Evolutionary conservation across 257 asterid species (phyloP), one percentile per base, ranked within the genome.

Genomic region (Lantana camara): DNA sequence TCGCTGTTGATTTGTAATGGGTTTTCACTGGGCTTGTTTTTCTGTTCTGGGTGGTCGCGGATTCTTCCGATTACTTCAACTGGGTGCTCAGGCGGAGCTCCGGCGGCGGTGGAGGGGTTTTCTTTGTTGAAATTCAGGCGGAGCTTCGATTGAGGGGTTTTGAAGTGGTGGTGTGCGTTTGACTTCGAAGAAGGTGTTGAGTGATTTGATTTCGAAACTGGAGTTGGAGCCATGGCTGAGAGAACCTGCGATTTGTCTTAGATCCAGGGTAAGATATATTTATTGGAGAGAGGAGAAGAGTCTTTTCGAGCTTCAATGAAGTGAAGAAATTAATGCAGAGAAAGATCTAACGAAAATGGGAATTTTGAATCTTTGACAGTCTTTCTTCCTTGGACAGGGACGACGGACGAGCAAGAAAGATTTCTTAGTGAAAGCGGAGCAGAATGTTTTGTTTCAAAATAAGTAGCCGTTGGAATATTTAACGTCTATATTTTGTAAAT

Each of bases 41-140:
- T 88, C 16, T 59, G 81, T 13, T 90, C 99, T 0, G 96, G 89
- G 63, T 71, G 77, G 67, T 90, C 93, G 0, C 99, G 80, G 50
- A 94, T 86, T 50, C 99, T 60, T 0, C 96, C 96, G 1, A 94
- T 78, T 0, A 94, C 97, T 68, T 94, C 99, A 6, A 94, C 97
- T 0, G 97, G 97, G 59, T 94, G 99, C 73, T 94, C 97, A 0
- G 93, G 63, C 2, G 83, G 72, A 4, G 63, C 58, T 16, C 34
- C 52, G 63, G 84, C 51, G 27, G 73, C 38, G 57, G 81, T 5
- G 77, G 77, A 0, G 82, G 66, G 5, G 32, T 27, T 72, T 30
- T 70, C 74, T 54, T 61, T 72, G 61, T 56, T 20, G 75, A 83
- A 85, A 49, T 86, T 85, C 0, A 90, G 68, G 4, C 91, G 83